Evolutionary conservation across 2,329 filamentous ascomycete genomes (phyloP), one percentile per base, ranked within the genome.

Genomic region (Alternaria viburni): DNA sequence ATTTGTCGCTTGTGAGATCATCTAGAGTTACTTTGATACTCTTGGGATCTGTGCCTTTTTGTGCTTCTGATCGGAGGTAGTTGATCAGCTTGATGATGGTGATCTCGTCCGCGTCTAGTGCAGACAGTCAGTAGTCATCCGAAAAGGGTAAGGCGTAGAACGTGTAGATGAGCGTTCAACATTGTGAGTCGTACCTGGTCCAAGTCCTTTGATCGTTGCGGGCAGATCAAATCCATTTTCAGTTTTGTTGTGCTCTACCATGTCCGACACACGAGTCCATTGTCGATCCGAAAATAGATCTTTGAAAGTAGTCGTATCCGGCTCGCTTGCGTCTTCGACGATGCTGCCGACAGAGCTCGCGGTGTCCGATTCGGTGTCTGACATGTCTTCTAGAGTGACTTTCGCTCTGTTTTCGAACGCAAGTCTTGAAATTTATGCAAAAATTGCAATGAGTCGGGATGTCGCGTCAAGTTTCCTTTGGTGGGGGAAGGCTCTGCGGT

Each of bases 1-100:
- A 96, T 68, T 87, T 86, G 67, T 98, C 95, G 65, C 93, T 88
- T n/a, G 89, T 85, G 66, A 97, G 84, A 3, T 84, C 82, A 36
- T 83, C 83, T 3, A 88, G 84, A 61, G 92, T 89, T 46, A 90
- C 81, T 61, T 86, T 84, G 45, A 78, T 74, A 7, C 51, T 62
- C 1, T 88, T 88, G 4, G 77, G 75, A 4, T 76, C 71, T 45
- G 77, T 77, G 9, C 79, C 80, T 30, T 75, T 77, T 49, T 78
- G 67, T 19, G 79, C 79, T 56, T 82, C 77, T 46, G 76, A 69
- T 25, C 85, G 81, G 19, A 86, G 77, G 67, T 82, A 86, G 69
- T 87, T 87, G 65, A 86, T 67, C 45, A 79, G 61, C 57, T 78
- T 79, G 59, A 78, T 77, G 26, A 77, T 68, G 10, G 67, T 71